Evolutionary conservation across 1,284 basidiomycete genomes (phyloP).

Genomic region (Microbotryomycetes sp.): DNA sequence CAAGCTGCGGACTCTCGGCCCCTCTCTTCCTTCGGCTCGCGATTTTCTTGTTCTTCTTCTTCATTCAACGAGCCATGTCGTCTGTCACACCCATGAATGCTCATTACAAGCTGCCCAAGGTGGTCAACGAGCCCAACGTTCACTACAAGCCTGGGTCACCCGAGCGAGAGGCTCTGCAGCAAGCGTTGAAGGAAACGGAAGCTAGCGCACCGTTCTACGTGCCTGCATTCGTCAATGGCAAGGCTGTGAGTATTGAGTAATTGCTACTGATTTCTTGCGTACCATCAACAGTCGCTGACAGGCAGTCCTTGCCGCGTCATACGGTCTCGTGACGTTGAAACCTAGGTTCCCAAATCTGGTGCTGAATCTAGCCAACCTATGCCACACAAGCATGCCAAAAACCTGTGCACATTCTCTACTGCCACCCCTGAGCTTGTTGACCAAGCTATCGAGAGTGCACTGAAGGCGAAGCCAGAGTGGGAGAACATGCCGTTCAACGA

Average conservation of each 20-base stretch:
- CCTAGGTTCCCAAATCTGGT: slow-evolving; percentile 46
- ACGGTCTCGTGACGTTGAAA: slow-evolving; percentile 82
- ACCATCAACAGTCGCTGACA: background rate
- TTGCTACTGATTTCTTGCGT: background rate
- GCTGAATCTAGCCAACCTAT: slow-evolving; percentile 60
- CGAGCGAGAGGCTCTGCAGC: slow-evolving; percentile 70
- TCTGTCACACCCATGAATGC: slow-evolving; percentile 24
- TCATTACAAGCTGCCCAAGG: slow-evolving; percentile 25
- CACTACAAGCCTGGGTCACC: slow-evolving; percentile 71
- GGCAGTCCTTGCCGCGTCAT: slow-evolving; percentile 44
- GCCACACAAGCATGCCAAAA: slow-evolving; percentile 72
- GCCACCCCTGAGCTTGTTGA: slow-evolving; percentile 73
- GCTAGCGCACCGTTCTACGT: slow-evolving; percentile 80
- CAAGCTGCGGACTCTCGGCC: background rate
- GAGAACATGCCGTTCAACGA: slow-evolving; percentile 93
- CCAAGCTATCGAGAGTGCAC: slow-evolving; percentile 78
- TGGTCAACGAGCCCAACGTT: slow-evolving; percentile 81
- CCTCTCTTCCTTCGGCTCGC: too few relatives aligned
- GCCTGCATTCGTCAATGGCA: slow-evolving; percentile 86
- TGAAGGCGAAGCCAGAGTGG: slow-evolving; percentile 81
- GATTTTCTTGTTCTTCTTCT: background rate
- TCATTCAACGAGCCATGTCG: slow-evolving; percentile 1
- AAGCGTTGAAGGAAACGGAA: slow-evolving; percentile 72
- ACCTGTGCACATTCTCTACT: slow-evolving; percentile 77
- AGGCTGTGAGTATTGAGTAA: slow-evolving; percentile 54